Base-by-base conservation (phyloP, 257 asterid species). In the Apocynum venetum region DNA sequence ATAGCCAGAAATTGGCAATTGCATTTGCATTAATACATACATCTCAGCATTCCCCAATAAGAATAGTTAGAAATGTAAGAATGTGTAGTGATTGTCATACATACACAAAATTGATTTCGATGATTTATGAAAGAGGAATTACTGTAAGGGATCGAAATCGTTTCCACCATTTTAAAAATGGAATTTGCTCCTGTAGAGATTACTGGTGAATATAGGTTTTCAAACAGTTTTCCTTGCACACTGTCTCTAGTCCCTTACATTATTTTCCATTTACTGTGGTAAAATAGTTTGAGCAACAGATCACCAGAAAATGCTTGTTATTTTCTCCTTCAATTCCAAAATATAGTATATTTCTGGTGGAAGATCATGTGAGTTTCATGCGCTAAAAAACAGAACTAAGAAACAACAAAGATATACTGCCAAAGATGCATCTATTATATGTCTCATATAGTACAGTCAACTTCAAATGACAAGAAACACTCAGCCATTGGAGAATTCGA, bases 71-170 rank as follows among this genome's bases (percentile, higher is more conserved):
- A 78, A 92, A 89, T 77, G 90, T 92, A 40, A 88, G 95, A 83
- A 94, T 94, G 97, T 92, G 98, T 65, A 83, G 91, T 65, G 98
- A 94, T 78, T 91, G 97, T 80, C 98, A 91, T 89, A 80, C 84
- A 3, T 91, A 89, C 75, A 86, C 95, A 48, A 92, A 92, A 77
- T 78, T 88, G 35, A 83, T 92, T 69, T 92, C 98, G 14, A 79
- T 43, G 69, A 91, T 92, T 75, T 94, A 91, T 76, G 89, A 85
- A 81, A 76, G 96, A 59, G 89, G 86, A 25, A 92, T 91, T 60
- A 75, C 78, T 65, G 95, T 94, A 38, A 89, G 89, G 84, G 95
- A 92, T 89, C 73, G 91, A 76, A 92, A 91, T 85, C 80, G 84
- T 67, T 92, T 88, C 83, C 98, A 94, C 85, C 88, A 85, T 84